Base-by-base conservation (phyloP, 306 rosid species). In the Rosa multiflora region DNA sequence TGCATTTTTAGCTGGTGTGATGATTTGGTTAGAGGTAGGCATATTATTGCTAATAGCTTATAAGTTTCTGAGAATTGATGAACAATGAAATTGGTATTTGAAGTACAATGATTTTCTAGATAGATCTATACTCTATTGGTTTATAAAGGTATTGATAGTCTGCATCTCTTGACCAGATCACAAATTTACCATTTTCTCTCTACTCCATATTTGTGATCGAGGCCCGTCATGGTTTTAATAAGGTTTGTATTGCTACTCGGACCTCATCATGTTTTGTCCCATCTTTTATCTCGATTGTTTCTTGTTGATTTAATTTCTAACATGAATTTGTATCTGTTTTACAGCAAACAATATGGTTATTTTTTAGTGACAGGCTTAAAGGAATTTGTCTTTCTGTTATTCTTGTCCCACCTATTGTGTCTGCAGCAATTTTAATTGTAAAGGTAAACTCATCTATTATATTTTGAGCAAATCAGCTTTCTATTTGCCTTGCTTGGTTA, bases 131-230 rank as follows among this genome's bases (percentile, higher is more conserved):
- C 35, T 71, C 20, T 17, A 12, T 63, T 58, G 42, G 67, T 17
- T 74, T 40, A 21, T 21, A 5, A 58, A 12, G 46, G 14, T 64
- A 64, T 14, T 64, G 46, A 64, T 15, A 37, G 21, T 35, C 78
- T 49, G 29, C 49, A 71, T 82, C 44, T 79, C 77, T 83, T 73
- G 85, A 73, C 90, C 96, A 95, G 99, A 82, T 88, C 83, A 91
- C 97, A 9, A 97, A 83, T 83, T 83, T 95, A 77, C 98, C 99
- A 2, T 95, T 95, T 74, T 91, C 97, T 79, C 86, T 92, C 74
- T 95, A 89, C 91, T 91, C 92, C 44, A 95, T 97, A 78, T 95
- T 95, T 85, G 97, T 95, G 89, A 92, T 95, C 12, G 98, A 95
- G 85, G 85, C 91, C 53, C 94, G 96, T 58, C 99, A 95, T 76